Base-by-base conservation (phyloP, 345 rosid genomes). In the Lumnitzera racemosa region DNA sequence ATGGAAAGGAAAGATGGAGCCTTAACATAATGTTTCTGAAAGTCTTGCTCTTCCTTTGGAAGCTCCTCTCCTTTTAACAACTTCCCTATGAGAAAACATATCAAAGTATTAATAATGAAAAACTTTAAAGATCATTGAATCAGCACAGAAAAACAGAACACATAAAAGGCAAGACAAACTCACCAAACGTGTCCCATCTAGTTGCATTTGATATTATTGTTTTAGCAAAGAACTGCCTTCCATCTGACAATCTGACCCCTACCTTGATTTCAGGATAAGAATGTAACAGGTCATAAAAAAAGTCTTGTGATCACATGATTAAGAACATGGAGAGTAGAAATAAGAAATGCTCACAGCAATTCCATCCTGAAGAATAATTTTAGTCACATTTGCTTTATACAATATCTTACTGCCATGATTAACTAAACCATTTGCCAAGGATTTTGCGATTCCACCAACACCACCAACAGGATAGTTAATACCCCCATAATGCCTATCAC, bases 181-280 rank as follows among this genome's bases (percentile, higher is more conserved):
- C 72, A 94, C 99, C 96, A 72, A 94, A 94, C 24, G 99, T 94
- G 70, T 87, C 97, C 98, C 99, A 92, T 84, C 97, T 88, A 46
- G 99, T 89, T 64, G 97, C 97, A 76, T 89, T 92, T 64, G 99
- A 92, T 61, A 92, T 81, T 69, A 87, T 67, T 13, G 96, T 89
- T 69, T 78, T 81, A 51, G 90, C 87, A 13, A 70, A 87, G 76
- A 84, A 72, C 52, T 86, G 74, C 74, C 95, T 81, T 72, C 97
- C 96, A 80, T 87, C 91, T 43, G 95, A 85, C 43, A 92, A 80
- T 83, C 78, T 77, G 51, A 85, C 97, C 66, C 99, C 97, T 6
- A 86, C 83, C 99, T 92, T 72, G 67, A 69, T 69, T 70, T 60
- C 63, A 48, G 54, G 51, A 14, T 25, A 5, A 57, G 17, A 62